phyloP scores from a whole-genome alignment of 257 asterid species.

The Anisodus acutangulus region DNA sequence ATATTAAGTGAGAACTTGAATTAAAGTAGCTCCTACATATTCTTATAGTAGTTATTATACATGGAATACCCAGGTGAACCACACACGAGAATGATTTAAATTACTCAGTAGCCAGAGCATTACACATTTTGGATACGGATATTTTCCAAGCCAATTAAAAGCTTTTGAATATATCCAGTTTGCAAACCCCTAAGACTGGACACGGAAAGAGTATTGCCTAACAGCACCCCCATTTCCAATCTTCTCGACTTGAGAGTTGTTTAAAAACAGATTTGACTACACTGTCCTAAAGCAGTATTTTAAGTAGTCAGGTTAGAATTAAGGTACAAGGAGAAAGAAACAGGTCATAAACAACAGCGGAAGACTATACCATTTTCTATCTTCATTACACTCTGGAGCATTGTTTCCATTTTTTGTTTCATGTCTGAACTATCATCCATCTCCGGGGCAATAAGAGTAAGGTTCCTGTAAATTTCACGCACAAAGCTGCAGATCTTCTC shows the following conservation, averaged over 20 bases:
- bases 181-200: background rate
- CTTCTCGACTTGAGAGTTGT: background rate
- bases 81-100: background rate
- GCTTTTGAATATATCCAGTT: background rate
- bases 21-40: background rate
- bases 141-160: background rate
- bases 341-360: background rate
- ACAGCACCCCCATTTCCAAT: background rate
- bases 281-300: background rate
- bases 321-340: background rate
- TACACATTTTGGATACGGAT: background rate
- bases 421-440: slow-evolving; percentile 83
- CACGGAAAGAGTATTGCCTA: background rate
- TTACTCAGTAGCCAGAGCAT: background rate
- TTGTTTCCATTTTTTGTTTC: slow-evolving; percentile 86
- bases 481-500: slow-evolving; percentile 79
- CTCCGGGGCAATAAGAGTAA: slow-evolving; percentile 71
- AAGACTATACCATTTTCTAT: slow-evolving; percentile 75
- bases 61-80: background rate
- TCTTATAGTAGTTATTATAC: background rate
- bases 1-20: background rate
- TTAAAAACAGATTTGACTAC: background rate
- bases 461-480: slow-evolving; percentile 81
- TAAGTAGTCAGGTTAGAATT: background rate
- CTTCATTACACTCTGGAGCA: slow-evolving; percentile 95